phyloP scores from a whole-genome alignment of 2,329 filamentous ascomycete species.

The Microdochium trichocladiopsis region DNA sequence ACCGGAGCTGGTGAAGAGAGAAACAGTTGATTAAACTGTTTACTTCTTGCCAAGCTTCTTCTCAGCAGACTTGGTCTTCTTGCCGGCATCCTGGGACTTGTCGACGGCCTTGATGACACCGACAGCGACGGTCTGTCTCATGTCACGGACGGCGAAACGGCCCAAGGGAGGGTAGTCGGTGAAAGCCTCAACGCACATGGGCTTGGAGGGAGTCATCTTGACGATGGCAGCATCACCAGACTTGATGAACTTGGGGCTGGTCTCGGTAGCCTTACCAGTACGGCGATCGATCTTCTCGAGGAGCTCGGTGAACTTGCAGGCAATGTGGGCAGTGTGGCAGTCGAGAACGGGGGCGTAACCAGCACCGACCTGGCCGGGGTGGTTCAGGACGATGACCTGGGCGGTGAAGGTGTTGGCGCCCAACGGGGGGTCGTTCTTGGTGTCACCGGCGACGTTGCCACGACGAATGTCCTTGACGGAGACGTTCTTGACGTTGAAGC shows the following conservation, averaged over 20 bases:
- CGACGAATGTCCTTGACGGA: conserved; percentile 99
- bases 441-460: conserved; percentile 99
- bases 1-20: conserved; percentile 5
- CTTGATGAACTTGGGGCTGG: conserved; percentile 99
- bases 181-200: conserved; percentile 99
- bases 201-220: conserved; percentile 99
- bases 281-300: conserved; percentile 99
- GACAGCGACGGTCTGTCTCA: conserved; percentile 85
- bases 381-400: conserved; percentile 99
- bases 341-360: conserved; percentile 99
- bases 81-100: conserved; percentile 49
- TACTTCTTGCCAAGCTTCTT: conserved; percentile 75
- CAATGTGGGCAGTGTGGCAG: conserved; percentile 99
- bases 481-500: conserved; percentile 99
- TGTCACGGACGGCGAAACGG: conserved; percentile 99
- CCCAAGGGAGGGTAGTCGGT: conserved; percentile 98
- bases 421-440: conserved; percentile 96
- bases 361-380: conserved; percentile 98
- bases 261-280: conserved; percentile 96
- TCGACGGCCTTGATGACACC: conserved; percentile 90
- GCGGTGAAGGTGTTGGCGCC: conserved; percentile 94
- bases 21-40: conserved; percentile 17
- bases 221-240: conserved; percentile 99
- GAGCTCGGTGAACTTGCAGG: conserved; percentile 99
- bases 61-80: conserved; percentile 68